phyloP scores from a whole-genome alignment of 805 yeast species.

The Cephaloascus fragrans region DNA sequence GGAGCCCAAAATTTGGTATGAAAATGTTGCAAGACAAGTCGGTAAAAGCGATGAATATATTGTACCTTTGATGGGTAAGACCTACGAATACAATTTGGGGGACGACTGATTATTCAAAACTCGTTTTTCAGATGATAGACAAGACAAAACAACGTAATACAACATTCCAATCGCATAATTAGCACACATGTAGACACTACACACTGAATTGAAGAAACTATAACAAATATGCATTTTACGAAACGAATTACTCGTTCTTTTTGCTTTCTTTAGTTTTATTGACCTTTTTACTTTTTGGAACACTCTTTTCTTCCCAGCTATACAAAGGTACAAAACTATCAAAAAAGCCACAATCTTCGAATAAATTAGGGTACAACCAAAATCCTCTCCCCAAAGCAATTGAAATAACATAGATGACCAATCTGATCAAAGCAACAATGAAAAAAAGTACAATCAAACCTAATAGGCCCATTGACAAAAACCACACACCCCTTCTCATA shows the following conservation, averaged over 20 bases:
- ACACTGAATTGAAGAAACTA: no score
- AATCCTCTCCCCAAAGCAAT: constrained; percentile 62
- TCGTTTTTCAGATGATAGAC: no score
- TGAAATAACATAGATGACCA: constrained; percentile 56
- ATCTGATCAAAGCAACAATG: constrained; percentile 67
- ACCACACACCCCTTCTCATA: constrained; percentile 89
- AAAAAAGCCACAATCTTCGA: constrained; percentile 88
- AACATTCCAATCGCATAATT: no score
- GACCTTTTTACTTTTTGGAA: no score
- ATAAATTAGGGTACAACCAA: constrained; percentile 94
- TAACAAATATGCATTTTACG: no score
- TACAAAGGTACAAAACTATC: constrained; percentile 90
- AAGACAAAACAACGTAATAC: no score
- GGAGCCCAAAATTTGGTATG: constrained; percentile 66
- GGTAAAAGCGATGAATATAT: constrained; percentile 28
- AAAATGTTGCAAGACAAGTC: constrained; percentile 33
- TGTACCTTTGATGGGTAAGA: constrained; percentile 73
- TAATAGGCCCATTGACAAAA: constrained; percentile 66
- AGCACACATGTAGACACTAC: no score
- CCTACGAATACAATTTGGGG: constrained; percentile 40
- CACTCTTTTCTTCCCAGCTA: constrained; percentile 56
- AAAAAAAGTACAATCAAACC: constrained; percentile 71
- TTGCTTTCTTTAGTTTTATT: no score
- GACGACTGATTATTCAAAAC: no score
- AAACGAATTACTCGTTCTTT: background rate